A percentile compares a stretch with the other conserved stretches of the same genome.
Evolutionary conservation across 2,329 filamentous ascomycete species (phyloP).

Genomic region (Alternaria viburni): DNA sequence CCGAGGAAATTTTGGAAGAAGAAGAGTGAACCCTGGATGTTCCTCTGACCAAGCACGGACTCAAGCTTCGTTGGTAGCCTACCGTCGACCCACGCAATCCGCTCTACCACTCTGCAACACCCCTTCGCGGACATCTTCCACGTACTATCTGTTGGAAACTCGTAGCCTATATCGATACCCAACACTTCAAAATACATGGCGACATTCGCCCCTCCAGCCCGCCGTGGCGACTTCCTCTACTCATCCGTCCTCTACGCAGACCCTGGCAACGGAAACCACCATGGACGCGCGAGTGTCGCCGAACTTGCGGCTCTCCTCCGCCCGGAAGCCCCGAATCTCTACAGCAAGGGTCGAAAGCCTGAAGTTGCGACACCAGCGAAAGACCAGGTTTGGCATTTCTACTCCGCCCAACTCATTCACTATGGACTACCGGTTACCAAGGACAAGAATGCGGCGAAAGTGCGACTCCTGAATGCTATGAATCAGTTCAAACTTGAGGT

Average conservation of each 20-base stretch:
- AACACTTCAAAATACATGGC: constrained; percentile 10
- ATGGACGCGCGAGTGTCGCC: constrained; percentile 38
- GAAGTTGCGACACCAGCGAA: constrained; percentile 28
- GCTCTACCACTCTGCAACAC: background rate
- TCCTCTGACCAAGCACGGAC: background rate
- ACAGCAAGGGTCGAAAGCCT: constrained; percentile 16
- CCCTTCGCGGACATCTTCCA: background rate
- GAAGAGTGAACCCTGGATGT: background rate
- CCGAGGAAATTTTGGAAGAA: background rate
- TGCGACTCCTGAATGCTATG: constrained; percentile 64
- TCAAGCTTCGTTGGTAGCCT: background rate
- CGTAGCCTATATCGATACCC: background rate
- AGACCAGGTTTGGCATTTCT: constrained; percentile 66
- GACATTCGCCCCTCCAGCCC: constrained; percentile 37
- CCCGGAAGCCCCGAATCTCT: constrained; percentile 25
- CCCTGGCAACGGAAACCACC: constrained; percentile 38
- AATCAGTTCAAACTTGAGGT: constrained; percentile 57
- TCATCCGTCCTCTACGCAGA: constrained; percentile 40
- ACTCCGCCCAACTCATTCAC: constrained; percentile 67
- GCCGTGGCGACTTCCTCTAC: constrained; percentile 37
- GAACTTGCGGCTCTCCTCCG: constrained; percentile 39
- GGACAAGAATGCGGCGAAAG: constrained; percentile 64
- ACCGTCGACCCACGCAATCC: background rate
- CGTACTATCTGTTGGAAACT: background rate
- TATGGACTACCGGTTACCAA: constrained; percentile 65